Evolutionary conservation across 768 basidiomycete genomes (phyloP), one percentile per base, ranked within the genome.

Genomic region (Hericium rajendrae): DNA sequence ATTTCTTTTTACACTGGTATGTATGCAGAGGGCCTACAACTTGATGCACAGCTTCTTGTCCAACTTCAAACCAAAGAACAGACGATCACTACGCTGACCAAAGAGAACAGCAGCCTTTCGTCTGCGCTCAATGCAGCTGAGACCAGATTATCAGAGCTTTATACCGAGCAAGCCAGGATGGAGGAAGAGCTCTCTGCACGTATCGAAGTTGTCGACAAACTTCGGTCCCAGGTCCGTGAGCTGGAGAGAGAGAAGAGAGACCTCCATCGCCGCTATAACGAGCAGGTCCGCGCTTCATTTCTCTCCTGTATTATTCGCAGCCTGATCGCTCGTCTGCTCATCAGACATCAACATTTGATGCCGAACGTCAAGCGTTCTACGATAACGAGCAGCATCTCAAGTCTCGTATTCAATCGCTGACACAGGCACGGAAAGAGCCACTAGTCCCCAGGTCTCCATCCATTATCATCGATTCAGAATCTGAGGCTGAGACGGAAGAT

Each of bases 311-410:
- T 46, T 46, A 3, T 20, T 20, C 43, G 10, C 43, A 15, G 10
- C 8, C n/a, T 46, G n/a, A 46, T 18, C 11, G n/a, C n/a, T 18
- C 20, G 6, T n/a, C 43, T 15, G 43, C 6, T 32, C 48, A 55
- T 53, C 66, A 94, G 91, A 85, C 85, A n/a, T 74, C 82, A 16
- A 87, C 88, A 3, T 94, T 94, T 67, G 93, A 95, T 66, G 88
- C 90, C 8, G 93, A 95, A 71, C 86, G 93, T 38, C 91, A 94
- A 68, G 80, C 91, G 15, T 89, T 93, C 70, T 92, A 92, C 66
- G 92, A 94, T 71, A 92, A 91, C 66, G 92, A 95, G 65, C 88
- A 94, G 67, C 91, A 93, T 70, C 84, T 94, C 62, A 93, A 92
- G 71, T 88, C 88, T 48, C 88, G 91, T 59, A 92, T 94, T 53